Evolutionary conservation across 129 eudicot genomes (phyloP).

Genomic region (Chrysanthemum seticuspe): DNA sequence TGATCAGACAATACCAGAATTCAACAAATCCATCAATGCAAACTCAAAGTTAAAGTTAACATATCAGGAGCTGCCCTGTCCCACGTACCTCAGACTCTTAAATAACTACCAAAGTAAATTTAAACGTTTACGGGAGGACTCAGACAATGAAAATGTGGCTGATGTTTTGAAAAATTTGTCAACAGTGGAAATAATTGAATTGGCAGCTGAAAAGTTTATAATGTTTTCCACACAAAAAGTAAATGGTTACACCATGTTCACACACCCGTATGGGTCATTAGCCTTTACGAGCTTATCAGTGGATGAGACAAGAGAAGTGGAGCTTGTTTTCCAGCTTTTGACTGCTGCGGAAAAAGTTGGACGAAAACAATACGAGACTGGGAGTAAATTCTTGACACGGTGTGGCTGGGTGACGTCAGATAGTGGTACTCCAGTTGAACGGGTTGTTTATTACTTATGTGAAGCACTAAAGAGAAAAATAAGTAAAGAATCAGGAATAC

Average conservation of each 20-base stretch:
- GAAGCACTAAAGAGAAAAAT: conserved; percentile 45
- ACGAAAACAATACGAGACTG: conserved; percentile 42
- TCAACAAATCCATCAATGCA: neutral
- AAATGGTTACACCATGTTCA: conserved; percentile 39
- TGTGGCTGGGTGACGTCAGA: conserved; percentile 46
- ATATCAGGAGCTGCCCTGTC: conserved; percentile 1
- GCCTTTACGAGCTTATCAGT: conserved; percentile 37
- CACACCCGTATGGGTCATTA: conserved; percentile 55
- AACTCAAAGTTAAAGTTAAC: conserved; percentile 5
- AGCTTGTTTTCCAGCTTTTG: conserved; percentile 57
- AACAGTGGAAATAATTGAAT: conserved; percentile 48
- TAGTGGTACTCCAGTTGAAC: conserved; percentile 50
- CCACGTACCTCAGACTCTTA: conserved; percentile 32
- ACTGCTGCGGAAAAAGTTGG: conserved; percentile 58
- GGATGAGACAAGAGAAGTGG: conserved; percentile 51
- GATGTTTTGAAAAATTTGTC: conserved; percentile 27
- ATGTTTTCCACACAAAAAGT: conserved; percentile 41
- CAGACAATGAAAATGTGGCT: neutral
- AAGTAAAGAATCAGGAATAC: conserved; percentile 42
- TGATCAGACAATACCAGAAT: neutral
- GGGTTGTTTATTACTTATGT: conserved; percentile 45
- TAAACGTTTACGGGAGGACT: conserved; percentile 5
- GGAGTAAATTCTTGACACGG: conserved; percentile 36
- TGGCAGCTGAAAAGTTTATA: conserved; percentile 63
- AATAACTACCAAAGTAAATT: conserved; percentile 25